A percentile compares a stretch with the other conserved stretches of the same genome.
Conservation (phyloP, 768 basidiomycete genomes). For the Phlebiopsis gigantea region DNA sequence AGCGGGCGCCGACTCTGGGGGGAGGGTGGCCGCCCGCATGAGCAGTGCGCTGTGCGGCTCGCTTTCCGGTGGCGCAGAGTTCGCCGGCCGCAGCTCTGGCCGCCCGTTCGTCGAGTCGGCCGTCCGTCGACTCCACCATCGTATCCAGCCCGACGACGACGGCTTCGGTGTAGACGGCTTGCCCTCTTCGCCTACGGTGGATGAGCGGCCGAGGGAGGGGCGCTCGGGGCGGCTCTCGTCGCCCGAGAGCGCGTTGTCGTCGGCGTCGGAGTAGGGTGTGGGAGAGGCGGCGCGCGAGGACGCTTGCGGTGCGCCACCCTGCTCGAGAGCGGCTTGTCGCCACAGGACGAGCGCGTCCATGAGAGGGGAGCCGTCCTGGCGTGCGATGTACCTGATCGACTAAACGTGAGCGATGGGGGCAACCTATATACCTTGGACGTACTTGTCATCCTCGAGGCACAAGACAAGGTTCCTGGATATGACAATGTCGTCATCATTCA, state of each 20-base stretch:
- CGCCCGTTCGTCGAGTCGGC: slow-evolving; percentile 22
- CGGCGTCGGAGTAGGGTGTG: slow-evolving; percentile 28
- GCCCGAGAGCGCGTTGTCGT: slow-evolving; percentile 20
- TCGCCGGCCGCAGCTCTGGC: slow-evolving; percentile 16
- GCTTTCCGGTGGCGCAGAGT: slow-evolving; percentile 15
- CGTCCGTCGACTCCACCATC: slow-evolving; percentile 71
- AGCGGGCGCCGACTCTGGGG: not conserved
- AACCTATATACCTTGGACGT: slow-evolving; percentile 23
- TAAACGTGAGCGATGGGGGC: not conserved
- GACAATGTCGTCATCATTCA: slow-evolving; percentile 59
- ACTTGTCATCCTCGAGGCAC: slow-evolving; percentile 66
- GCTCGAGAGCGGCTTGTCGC: slow-evolving; percentile 41
- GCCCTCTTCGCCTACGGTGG: not conserved
- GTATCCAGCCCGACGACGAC: slow-evolving; percentile 68
- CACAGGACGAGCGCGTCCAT: slow-evolving; percentile 71
- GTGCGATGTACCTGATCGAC: slow-evolving; percentile 64
- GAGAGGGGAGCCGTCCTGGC: slow-evolving; percentile 66
- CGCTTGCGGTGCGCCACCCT: slow-evolving; percentile 13
- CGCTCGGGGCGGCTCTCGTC: slow-evolving; percentile 24
- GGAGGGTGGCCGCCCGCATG: not conserved
- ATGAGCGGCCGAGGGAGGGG: not conserved
- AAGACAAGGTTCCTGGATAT: slow-evolving; percentile 65
- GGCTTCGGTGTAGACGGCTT: slow-evolving; percentile 21
- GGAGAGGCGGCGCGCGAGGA: slow-evolving; percentile 34
- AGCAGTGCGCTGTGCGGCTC: not conserved